These are phyloP conservation scores for Wickerhamomyces sp. DNA, from an alignment of 1,139 yeast genomes.

Conservation along the genomic window DNA sequence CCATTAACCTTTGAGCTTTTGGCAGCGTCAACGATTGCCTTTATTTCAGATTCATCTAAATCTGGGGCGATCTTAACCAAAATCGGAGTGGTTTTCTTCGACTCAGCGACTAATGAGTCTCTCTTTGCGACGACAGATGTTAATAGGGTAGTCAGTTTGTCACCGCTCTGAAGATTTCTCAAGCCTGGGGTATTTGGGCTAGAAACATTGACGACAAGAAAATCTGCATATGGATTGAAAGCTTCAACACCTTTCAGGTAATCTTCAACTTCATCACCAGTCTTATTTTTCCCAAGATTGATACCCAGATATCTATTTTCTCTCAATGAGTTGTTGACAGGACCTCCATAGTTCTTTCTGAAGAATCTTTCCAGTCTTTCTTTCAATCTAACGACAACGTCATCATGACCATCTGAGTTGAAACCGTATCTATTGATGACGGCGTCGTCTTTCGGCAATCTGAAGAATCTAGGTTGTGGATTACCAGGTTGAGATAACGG, in stretches of 20 bases:
- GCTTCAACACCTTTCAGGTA: conserved; percentile 78
- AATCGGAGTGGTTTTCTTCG: conserved; percentile 55
- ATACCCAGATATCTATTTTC: conserved; percentile 68
- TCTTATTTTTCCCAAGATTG: conserved; percentile 88
- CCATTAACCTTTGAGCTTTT: conserved; percentile 80
- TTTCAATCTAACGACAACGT: conserved; percentile 61
- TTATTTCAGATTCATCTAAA: conserved; percentile 73
- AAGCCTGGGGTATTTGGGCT: conserved; percentile 97
- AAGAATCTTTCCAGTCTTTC: conserved; percentile 47
- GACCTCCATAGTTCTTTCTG: conserved; percentile 18
- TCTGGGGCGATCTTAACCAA: conserved; percentile 94
- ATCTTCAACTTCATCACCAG: conserved; percentile 85
- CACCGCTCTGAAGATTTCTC: conserved; percentile 77
- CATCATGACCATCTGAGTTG: conserved; percentile 84
- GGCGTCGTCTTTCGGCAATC: conserved; percentile 80
- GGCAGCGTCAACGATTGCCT: conserved; percentile 79
- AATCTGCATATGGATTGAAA: conserved; percentile 83
- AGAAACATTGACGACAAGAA: conserved; percentile 85
- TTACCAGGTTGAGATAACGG: conserved; percentile 94
- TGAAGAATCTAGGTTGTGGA: conserved; percentile 84
- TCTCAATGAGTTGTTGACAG: conserved; percentile 51
- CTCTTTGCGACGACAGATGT: conserved; percentile 61
- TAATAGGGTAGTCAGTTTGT: conserved; percentile 62
- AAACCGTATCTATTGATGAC: conserved; percentile 94
- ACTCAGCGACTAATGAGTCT: conserved; percentile 39